phyloP scores from a whole-genome alignment of 2,329 filamentous ascomycete species.

The Monilinia fructicola region DNA sequence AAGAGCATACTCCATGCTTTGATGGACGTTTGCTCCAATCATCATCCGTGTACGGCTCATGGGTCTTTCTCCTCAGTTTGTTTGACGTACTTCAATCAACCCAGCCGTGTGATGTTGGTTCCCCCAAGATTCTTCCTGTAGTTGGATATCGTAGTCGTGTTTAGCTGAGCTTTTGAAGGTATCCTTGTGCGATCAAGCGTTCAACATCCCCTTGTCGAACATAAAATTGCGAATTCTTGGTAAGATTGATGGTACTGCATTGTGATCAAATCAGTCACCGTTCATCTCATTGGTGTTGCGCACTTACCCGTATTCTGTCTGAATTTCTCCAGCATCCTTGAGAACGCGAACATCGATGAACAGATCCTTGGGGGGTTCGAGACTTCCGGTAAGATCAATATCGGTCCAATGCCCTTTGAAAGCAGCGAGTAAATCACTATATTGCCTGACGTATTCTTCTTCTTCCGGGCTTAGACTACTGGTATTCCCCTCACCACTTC shows the following conservation, averaged over 20 bases:
- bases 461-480: conserved; percentile 92
- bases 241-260: conserved; percentile 83
- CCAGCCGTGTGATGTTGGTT: neutral
- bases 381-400: conserved; percentile 87
- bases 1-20: neutral
- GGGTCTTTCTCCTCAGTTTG: neutral
- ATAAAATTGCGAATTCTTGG: conserved; percentile 97
- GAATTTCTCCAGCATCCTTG: conserved; percentile 96
- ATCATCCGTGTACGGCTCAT: neutral
- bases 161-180: conserved; percentile 86
- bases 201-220: conserved; percentile 96
- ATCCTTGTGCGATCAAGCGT: conserved; percentile 88
- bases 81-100: neutral
- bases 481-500: conserved; percentile 52
- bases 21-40: neutral
- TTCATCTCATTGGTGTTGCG: conserved; percentile 22
- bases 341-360: conserved; percentile 96
- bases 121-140: neutral
- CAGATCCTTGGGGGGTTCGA: conserved; percentile 91
- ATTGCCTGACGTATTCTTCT: conserved; percentile 91
- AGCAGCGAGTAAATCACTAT: conserved; percentile 86
- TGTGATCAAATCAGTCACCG: conserved; percentile 26
- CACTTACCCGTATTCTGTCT: conserved; percentile 94
- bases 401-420: conserved; percentile 99
- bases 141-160: conserved; percentile 38